Conservation (phyloP, 371 early-diverging fungal species). For the Mortierella sp. region DNA sequence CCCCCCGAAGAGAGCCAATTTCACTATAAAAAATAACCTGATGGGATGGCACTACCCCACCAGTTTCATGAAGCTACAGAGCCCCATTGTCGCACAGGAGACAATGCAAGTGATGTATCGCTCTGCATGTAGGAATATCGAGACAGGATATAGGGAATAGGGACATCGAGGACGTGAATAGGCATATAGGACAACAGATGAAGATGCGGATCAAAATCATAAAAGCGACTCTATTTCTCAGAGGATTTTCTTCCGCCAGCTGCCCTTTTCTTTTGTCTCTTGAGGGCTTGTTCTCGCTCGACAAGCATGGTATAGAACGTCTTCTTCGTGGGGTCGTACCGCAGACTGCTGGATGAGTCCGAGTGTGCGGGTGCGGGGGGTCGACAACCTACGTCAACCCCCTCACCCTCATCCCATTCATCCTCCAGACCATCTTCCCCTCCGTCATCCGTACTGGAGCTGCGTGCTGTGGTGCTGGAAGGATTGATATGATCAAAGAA, state of each 20-base stretch:
- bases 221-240: background rate
- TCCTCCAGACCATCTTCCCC: conserved; percentile 12
- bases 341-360: background rate
- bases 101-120: no score
- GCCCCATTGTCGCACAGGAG: no score
- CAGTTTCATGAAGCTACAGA: no score
- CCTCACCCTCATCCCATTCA: conserved; percentile 44
- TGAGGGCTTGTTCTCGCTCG: conserved; percentile 40
- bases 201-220: background rate
- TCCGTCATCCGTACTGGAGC: background rate
- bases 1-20: background rate
- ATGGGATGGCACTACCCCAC: no score
- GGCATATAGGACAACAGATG: no score
- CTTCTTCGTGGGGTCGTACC: conserved; percentile 18
- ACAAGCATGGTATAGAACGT: conserved; percentile 41
- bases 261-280: conserved; percentile 12
- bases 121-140: no score
- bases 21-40: no score
- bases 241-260: background rate
- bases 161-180: no score
- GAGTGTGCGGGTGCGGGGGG: conserved; percentile 21
- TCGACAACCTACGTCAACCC: conserved; percentile 33
- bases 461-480: background rate
- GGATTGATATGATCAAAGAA: conserved; percentile 26
- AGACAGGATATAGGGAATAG: no score